Evolutionary conservation across 2,329 filamentous ascomycete genomes (phyloP), one percentile per base, ranked within the genome.

Genomic region (Rhytidhysteron rufulum): DNA sequence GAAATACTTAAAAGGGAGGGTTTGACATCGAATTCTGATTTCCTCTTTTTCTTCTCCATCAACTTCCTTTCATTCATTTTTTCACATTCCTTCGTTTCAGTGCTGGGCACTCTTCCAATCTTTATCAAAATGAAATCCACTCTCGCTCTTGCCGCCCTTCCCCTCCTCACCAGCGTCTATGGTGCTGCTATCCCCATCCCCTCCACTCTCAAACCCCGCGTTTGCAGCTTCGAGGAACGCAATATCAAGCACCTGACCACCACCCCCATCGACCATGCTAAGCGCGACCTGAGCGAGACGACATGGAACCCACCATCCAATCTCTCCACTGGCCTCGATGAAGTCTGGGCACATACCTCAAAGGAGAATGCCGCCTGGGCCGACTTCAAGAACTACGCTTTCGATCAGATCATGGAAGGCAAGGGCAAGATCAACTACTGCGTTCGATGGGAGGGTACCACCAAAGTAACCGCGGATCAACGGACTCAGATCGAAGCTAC

Each of bases 391-490:
- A 61, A 61, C 50, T 61, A 54, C 35, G 53, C 54, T 27, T 62
- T 52, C 39, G 58, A 63, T 44, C 52, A 57, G 37, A 45, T 60
- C 42, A 49, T 61, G 10, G 55, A 44, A 18, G 48, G 31, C 41
- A 53, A 60, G 37, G 57, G 68, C 49, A 60, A 52, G 45, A 52
- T 69, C 48, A 63, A 67, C 46, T 63, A 66, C 49, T 73, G 69
- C 38, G 68, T 73, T 4, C 65, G 70, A 31, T 73, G 70, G 70
- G 69, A 73, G 41, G 69, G 66, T 1, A 58, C 48, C 18, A 47
- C 57, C 4, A 50, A 56, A 2, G 61, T 70, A 6, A 65, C 62
- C 1, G 65, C 62, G 6, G 66, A 57, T 2, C 62, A 71, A 42
- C 66, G 70, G 11, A 53, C 52, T 11, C 50, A 67, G 37, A 51